Conservation (phyloP, 2,329 filamentous ascomycete genomes). For the Rachicladosporium sp. region DNA sequence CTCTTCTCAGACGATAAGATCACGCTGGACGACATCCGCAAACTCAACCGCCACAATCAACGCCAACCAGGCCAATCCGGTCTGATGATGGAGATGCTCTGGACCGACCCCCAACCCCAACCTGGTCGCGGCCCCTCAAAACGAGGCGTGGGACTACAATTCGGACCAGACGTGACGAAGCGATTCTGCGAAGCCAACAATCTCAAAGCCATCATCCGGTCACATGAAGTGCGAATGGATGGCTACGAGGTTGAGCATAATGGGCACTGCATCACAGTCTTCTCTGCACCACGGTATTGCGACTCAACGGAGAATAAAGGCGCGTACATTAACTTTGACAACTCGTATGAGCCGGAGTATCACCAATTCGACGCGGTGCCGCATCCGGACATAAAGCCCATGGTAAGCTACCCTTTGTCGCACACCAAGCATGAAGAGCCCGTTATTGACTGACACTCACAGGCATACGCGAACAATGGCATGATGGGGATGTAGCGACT, state of each 20-base stretch:
- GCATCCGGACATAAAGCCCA: slow-evolving; percentile 89
- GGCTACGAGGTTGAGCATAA: slow-evolving; percentile 98
- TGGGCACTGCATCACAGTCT: slow-evolving; percentile 92
- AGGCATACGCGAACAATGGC: slow-evolving; percentile 78
- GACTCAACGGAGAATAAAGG: slow-evolving; percentile 97
- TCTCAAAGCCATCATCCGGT: slow-evolving; percentile 86
- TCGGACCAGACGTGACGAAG: slow-evolving; percentile 92
- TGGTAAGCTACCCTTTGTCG: slow-evolving; percentile 33
- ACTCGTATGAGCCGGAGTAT: slow-evolving; percentile 83
- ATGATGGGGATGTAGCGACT: slow-evolving; percentile 41
- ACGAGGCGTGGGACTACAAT: slow-evolving; percentile 89
- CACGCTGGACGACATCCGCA: slow-evolving; percentile 84
- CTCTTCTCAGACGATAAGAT: slow-evolving; percentile 92
- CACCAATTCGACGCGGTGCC: slow-evolving; percentile 93
- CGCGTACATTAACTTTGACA: slow-evolving; percentile 92
- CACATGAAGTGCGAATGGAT: slow-evolving; percentile 96
- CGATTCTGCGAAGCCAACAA: slow-evolving; percentile 94
- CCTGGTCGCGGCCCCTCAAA: slow-evolving; percentile 89
- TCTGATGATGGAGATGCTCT: slow-evolving; percentile 99
- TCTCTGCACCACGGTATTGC: slow-evolving; percentile 95
- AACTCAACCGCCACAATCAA: slow-evolving; percentile 81
- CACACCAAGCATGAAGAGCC: too few relatives aligned
- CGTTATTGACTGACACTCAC: slow-evolving; percentile 1
- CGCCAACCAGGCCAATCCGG: slow-evolving; percentile 85
- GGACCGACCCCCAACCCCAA: slow-evolving; percentile 86